Percentiles rank a stretch among this genome's conserved stretches.
Evolutionary conservation across 148 eudicot species (phyloP).

Genomic region (Rhododendron kiyosumense): DNA sequence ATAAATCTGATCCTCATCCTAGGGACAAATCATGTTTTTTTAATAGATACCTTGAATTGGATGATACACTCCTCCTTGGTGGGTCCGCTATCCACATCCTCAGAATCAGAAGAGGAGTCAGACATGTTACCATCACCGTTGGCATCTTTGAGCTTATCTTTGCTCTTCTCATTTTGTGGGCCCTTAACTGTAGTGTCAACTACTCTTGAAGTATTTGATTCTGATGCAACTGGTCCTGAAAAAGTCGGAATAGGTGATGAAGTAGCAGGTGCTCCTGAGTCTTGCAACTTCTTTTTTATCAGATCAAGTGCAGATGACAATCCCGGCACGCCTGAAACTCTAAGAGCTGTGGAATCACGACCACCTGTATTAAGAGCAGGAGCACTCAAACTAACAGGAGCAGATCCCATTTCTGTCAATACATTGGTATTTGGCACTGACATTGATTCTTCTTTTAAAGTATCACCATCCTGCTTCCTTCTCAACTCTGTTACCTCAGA

Average conservation of each 20-base stretch:
- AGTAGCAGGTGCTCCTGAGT: constrained; percentile 70
- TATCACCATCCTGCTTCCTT: constrained; percentile 64
- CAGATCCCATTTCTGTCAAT: constrained; percentile 54
- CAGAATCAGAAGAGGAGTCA: constrained; percentile 90
- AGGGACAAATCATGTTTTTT: background rate
- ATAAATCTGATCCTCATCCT: background rate
- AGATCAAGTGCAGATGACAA: constrained; percentile 92
- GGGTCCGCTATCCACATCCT: constrained; percentile 80
- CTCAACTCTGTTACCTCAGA: constrained; percentile 66
- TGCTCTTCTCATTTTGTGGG: constrained; percentile 58
- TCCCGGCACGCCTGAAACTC: constrained; percentile 43
- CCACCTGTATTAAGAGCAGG: constrained; percentile 92
- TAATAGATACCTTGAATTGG: constrained; percentile 73
- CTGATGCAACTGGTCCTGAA: constrained; percentile 42
- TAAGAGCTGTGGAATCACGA: constrained; percentile 71
- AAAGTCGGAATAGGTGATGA: constrained; percentile 41
- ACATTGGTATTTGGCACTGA: constrained; percentile 41
- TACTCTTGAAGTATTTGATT: constrained; percentile 63
- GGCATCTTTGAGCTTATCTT: constrained; percentile 69
- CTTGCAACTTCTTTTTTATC: constrained; percentile 94
- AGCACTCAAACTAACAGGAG: constrained; percentile 59
- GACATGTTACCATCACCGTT: constrained; percentile 64
- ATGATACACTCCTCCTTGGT: constrained; percentile 70
- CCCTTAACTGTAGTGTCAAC: constrained; percentile 51
- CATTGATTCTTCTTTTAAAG: constrained; percentile 39